These are phyloP conservation scores for Vicia sativa DNA, from an alignment of 306 rosid genomes.

Conservation along the genomic window DNA sequence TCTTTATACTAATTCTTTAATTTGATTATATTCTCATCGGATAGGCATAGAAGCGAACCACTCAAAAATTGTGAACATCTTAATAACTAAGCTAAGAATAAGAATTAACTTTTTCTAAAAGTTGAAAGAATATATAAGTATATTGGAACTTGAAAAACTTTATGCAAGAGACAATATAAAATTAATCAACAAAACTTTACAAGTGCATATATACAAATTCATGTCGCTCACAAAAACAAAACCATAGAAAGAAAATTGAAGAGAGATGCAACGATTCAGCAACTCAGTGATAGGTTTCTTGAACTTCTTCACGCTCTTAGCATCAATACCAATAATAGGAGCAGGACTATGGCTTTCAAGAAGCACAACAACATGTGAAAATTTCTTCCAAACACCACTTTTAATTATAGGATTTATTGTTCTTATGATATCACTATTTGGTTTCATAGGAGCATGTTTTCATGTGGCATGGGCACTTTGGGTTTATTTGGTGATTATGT, in stretches of 20 bases:
- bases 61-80: background rate
- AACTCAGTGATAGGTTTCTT: slow-evolving; percentile 86
- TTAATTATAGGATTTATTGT: slow-evolving; percentile 73
- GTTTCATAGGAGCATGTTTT: slow-evolving; percentile 91
- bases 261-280: slow-evolving; percentile 72
- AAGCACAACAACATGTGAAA: slow-evolving; percentile 77
- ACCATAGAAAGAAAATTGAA: background rate
- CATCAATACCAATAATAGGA: slow-evolving; percentile 88
- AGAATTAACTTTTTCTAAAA: background rate
- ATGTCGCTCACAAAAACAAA: slow-evolving; percentile 2
- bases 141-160: background rate
- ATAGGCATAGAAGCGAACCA: slow-evolving; percentile 22
- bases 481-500: slow-evolving; percentile 77
- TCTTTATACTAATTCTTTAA: background rate
- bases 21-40: slow-evolving; percentile 14
- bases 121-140: slow-evolving; percentile 1
- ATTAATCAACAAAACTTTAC: background rate
- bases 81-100: slow-evolving; percentile 19
- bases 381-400: slow-evolving; percentile 78
- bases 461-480: slow-evolving; percentile 85
- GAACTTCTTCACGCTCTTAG: slow-evolving; percentile 74
- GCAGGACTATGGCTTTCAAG: slow-evolving; percentile 88
- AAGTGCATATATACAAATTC: background rate
- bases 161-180: slow-evolving; percentile 6
- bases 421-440: slow-evolving; percentile 72